Conservation (phyloP, 345 rosid genomes). For the Moricandia arvensis region DNA sequence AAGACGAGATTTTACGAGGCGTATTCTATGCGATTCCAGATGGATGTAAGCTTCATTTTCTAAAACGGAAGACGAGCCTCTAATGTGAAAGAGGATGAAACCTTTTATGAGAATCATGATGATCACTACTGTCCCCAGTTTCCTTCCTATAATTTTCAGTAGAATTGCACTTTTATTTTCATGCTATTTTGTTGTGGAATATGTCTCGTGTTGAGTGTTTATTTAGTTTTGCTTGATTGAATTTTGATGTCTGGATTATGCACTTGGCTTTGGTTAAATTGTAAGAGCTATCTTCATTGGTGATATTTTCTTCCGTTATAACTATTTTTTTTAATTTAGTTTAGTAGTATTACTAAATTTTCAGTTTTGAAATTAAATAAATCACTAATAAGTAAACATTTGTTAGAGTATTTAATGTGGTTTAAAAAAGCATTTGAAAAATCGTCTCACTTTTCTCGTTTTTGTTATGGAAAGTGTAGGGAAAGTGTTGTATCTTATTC, state of each 20-base stretch:
- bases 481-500: no score
- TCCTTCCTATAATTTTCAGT: not conserved
- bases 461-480: no score
- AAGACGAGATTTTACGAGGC: not conserved
- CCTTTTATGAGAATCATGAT: not conserved
- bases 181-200: not conserved
- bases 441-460: not conserved
- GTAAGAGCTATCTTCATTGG: not conserved
- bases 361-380: not conserved
- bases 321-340: not conserved
- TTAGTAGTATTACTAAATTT: not conserved
- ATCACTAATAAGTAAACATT: not conserved
- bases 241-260: not conserved
- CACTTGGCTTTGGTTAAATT: not conserved
- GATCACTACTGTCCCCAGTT: not conserved
- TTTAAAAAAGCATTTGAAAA: not conserved
- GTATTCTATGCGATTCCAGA: slow-evolving; percentile 19
- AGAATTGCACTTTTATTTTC: not conserved
- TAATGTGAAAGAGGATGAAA: not conserved
- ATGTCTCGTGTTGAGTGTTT: not conserved
- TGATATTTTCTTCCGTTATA: not conserved
- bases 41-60: slow-evolving; percentile 17
- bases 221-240: not conserved
- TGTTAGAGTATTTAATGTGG: not conserved
- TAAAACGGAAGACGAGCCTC: not conserved